Evolutionary conservation across 345 rosid genomes (phyloP), one percentile per base, ranked within the genome.

Genomic region (Laguncularia racemosa): DNA sequence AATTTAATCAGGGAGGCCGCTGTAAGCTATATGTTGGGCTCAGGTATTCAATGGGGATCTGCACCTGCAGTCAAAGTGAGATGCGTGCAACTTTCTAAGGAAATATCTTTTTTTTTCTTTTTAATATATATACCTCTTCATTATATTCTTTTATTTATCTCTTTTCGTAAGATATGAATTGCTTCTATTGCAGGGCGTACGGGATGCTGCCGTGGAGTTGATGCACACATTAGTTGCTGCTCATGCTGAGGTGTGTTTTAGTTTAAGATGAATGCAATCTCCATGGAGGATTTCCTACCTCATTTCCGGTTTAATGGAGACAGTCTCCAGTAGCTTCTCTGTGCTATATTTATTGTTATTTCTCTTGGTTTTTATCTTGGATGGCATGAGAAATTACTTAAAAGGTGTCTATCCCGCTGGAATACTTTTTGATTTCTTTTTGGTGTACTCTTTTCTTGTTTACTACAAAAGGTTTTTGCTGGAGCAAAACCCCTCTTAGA

Each of bases 1-100:
- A 92, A 79, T 74, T 72, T 86, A 75, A 86, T 92, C 65, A 84
- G 97, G 75, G 73, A 88, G 69, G 93, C 96, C 56, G 96, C 89
- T 58, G 76, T 73, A 23, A 75, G 76, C 67, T 92, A 84, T 76
- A 78, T 89, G 70, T 72, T 92, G 65, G 85, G 85, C 69, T 84
- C 98, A 62, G 95, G 97, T 70, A 68, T 89, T 43, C 97, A 86
- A 21, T 89, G 97, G 98, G 96, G 99, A 78, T 70, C 97, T 26
- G 88, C 92, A 14, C 87, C 97, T 71, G 78, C 81, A 63, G 97
- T 93, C 49, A 89, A 87, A 81, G 98, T 92, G 69, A 78, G 82
- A 70, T 52, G 26, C 52, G 20, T 1, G 23, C 46, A 38, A 28
- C 28, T 55, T 46, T 6, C n/a, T 48, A 46, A 54, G 56, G 59